These are phyloP conservation scores for Ustulina deusta DNA, from an alignment of 2,329 filamentous ascomycete genomes.

Conservation along the genomic window DNA sequence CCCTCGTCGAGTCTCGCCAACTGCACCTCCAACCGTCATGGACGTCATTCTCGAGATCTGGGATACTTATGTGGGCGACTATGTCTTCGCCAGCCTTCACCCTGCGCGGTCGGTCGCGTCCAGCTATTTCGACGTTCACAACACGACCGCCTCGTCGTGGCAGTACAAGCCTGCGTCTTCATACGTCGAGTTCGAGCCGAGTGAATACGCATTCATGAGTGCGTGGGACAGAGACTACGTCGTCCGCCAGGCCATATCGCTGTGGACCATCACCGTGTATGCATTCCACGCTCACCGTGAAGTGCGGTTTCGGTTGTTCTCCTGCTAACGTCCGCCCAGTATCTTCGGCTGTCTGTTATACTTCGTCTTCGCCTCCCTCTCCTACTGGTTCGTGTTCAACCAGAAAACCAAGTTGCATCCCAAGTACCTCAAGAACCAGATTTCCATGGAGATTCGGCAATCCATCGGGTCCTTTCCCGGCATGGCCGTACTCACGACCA, in stretches of 20 bases:
- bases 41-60: slow-evolving; percentile 89
- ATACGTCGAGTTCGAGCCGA: slow-evolving; percentile 76
- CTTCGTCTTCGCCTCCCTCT: slow-evolving; percentile 84
- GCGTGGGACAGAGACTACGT: slow-evolving; percentile 81
- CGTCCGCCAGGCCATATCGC: slow-evolving; percentile 76
- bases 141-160: slow-evolving; percentile 68
- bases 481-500: slow-evolving; percentile 85
- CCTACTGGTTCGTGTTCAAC: slow-evolving; percentile 91
- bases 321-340: slow-evolving; percentile 62
- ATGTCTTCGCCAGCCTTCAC: slow-evolving; percentile 77
- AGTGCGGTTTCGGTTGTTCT: background rate
- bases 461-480: slow-evolving; percentile 80
- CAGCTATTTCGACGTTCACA: slow-evolving; percentile 62
- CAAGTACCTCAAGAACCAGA: slow-evolving; percentile 95
- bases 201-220: slow-evolving; percentile 82
- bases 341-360: slow-evolving; percentile 87
- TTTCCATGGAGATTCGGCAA: slow-evolving; percentile 85
- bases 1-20: slow-evolving; percentile 10
- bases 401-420: slow-evolving; percentile 90
- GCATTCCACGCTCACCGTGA: slow-evolving; percentile 44
- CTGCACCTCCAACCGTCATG: slow-evolving; percentile 73
- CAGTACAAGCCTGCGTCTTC: slow-evolving; percentile 79
- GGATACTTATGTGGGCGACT: slow-evolving; percentile 86
- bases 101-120: slow-evolving; percentile 65
- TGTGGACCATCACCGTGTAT: slow-evolving; percentile 90